Conservation (phyloP, 2,329 filamentous ascomycete species). For the Pseudofabraea citricarpa region DNA sequence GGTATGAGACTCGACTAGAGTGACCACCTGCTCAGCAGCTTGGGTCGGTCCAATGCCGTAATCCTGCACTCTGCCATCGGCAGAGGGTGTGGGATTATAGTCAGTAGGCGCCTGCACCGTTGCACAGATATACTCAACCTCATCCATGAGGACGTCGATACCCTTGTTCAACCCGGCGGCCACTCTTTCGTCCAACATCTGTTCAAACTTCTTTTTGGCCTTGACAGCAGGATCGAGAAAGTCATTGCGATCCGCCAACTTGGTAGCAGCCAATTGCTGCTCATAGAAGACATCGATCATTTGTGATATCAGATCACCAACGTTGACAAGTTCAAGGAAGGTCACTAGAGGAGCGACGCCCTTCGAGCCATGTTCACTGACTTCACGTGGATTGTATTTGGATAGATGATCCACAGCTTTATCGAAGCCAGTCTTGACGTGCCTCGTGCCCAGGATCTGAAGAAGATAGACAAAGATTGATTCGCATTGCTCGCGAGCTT, state of each 20-base stretch:
- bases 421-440: slow-evolving; percentile 90
- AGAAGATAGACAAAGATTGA: slow-evolving; percentile 82
- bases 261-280: slow-evolving; percentile 80
- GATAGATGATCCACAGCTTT: slow-evolving; percentile 88
- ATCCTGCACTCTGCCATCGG: slow-evolving; percentile 22
- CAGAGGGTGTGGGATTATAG: slow-evolving; percentile 69
- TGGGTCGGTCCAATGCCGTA: slow-evolving; percentile 68
- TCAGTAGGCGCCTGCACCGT: slow-evolving; percentile 83
- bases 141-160: slow-evolving; percentile 96
- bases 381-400: slow-evolving; percentile 83
- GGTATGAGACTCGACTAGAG: slow-evolving; percentile 83
- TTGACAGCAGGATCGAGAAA: slow-evolving; percentile 88
- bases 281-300: slow-evolving; percentile 99
- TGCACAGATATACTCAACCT: slow-evolving; percentile 91
- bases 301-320: slow-evolving; percentile 94
- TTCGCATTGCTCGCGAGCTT: slow-evolving; percentile 84
- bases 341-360: slow-evolving; percentile 89
- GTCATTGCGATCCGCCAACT: slow-evolving; percentile 86
- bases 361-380: slow-evolving; percentile 55
- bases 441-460: slow-evolving; percentile 76
- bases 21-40: slow-evolving; percentile 76
- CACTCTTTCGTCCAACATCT: slow-evolving; percentile 96
- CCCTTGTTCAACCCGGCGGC: slow-evolving; percentile 95
- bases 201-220: slow-evolving; percentile 97
- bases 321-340: slow-evolving; percentile 95